Evolutionary conservation across 2,329 filamentous ascomycete genomes (phyloP).

Genomic region (Penicillium sp.): DNA sequence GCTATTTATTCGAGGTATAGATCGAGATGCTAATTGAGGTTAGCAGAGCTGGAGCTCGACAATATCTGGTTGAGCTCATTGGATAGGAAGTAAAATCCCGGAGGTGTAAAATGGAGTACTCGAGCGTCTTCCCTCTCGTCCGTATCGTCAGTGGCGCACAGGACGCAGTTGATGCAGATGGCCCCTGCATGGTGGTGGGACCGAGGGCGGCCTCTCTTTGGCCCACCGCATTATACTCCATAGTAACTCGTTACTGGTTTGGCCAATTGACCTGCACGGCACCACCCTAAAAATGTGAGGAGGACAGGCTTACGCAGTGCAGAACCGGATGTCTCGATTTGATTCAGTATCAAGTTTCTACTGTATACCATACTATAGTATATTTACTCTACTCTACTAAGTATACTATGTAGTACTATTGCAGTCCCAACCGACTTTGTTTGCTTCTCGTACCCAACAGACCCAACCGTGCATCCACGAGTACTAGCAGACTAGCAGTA

Average conservation of each 20-base stretch:
- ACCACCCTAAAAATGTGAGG: conserved; percentile 6
- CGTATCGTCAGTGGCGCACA: conserved; percentile 10
- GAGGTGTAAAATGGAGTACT: too few species aligned
- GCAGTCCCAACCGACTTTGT: too few species aligned
- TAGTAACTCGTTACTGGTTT: conserved; percentile 6
- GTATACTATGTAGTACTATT: too few species aligned
- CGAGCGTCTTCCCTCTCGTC: not conserved
- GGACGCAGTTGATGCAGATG: conserved; percentile 13
- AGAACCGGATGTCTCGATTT: not conserved
- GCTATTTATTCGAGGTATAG: too few species aligned
- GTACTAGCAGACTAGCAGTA: too few species aligned
- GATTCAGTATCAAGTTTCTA: not conserved
- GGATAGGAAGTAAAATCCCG: too few species aligned
- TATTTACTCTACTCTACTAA: too few species aligned
- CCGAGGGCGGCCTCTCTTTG: not conserved
- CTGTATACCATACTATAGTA: not conserved
- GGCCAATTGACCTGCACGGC: not conserved
- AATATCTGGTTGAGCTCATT: too few species aligned
- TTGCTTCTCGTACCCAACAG: too few species aligned
- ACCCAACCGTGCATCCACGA: too few species aligned
- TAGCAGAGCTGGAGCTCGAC: too few species aligned
- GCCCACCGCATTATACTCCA: not conserved
- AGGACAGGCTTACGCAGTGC: not conserved
- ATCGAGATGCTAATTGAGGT: too few species aligned
- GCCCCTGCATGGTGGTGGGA: conserved; percentile 19